Evolutionary conservation across 805 yeast genomes (phyloP).

Genomic region (Wickerhamomyces strasburgensis): DNA sequence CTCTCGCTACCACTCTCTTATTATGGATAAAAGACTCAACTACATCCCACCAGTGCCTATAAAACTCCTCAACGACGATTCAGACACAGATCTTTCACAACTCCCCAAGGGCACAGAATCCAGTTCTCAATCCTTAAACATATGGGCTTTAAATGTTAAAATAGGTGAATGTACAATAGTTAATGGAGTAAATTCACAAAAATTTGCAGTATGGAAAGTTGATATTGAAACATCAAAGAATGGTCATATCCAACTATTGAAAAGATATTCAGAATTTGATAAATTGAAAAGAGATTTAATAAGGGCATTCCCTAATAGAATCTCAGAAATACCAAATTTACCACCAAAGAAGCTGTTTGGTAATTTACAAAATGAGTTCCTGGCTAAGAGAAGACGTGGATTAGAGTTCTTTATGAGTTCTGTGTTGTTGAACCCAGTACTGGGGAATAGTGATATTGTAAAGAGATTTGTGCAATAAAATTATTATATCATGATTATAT

Average conservation of each 20-base stretch:
- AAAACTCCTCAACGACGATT: conserved; percentile 29
- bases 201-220: conserved; percentile 41
- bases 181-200: conserved; percentile 30
- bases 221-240: conserved; percentile 31
- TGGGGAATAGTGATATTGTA: conserved; percentile 30
- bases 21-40: conserved; percentile 9
- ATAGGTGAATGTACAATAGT: conserved; percentile 36
- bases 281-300: conserved; percentile 37
- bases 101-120: not conserved
- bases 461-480: conserved; percentile 23
- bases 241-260: conserved; percentile 39
- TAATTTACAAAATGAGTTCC: conserved; percentile 26
- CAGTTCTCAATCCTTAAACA: conserved; percentile 2
- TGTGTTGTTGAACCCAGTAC: conserved; percentile 38
- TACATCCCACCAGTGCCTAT: conserved; percentile 38
- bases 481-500: too few relatives aligned
- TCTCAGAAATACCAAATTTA: conserved; percentile 36
- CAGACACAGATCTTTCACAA: conserved; percentile 10
- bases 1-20: too few relatives aligned
- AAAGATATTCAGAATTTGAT: conserved; percentile 63
- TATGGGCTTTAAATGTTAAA: conserved; percentile 37
- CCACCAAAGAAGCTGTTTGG: conserved; percentile 38
- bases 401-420: conserved; percentile 41
- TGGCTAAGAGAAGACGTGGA: conserved; percentile 35
- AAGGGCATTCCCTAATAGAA: conserved; percentile 31